phyloP scores from a whole-genome alignment of 306 rosid genomes.

The Fragaria vesca region DNA sequence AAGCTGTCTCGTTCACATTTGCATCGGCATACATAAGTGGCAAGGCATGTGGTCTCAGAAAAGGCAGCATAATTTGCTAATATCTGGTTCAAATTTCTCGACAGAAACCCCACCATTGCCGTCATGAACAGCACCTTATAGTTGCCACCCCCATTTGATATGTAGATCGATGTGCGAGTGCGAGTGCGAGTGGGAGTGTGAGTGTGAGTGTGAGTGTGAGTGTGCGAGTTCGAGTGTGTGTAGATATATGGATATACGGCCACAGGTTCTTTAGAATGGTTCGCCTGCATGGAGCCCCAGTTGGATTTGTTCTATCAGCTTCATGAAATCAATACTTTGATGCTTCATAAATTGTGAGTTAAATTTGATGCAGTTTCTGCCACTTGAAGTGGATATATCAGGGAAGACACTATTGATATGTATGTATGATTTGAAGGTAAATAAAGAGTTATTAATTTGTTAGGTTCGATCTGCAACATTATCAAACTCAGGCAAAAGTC shows the following conservation, averaged over 20 bases:
- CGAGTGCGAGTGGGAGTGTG: background rate
- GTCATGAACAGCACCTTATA: constrained; percentile 34
- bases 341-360: background rate
- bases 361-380: too few relatives aligned
- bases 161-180: background rate
- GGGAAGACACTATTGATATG: too few relatives aligned
- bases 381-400: too few relatives aligned
- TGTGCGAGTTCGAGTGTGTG: background rate
- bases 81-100: constrained; percentile 46
- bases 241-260: background rate
- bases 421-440: background rate
- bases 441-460: background rate
- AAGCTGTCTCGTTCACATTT: constrained; percentile 44
- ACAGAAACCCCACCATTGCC: constrained; percentile 39
- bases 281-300: background rate
- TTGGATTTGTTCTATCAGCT: background rate
- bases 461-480: background rate
- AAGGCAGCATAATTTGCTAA: constrained; percentile 48
- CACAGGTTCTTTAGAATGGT: background rate
- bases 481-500: background rate
- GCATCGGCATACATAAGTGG: constrained; percentile 48
- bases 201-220: too few relatives aligned
- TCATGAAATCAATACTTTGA: background rate
- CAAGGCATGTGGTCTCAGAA: constrained; percentile 62
- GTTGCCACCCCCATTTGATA: background rate